These are phyloP conservation scores for Raphanus raphanistrum DNA, from an alignment of 345 rosid genomes.

Conservation along the genomic window DNA sequence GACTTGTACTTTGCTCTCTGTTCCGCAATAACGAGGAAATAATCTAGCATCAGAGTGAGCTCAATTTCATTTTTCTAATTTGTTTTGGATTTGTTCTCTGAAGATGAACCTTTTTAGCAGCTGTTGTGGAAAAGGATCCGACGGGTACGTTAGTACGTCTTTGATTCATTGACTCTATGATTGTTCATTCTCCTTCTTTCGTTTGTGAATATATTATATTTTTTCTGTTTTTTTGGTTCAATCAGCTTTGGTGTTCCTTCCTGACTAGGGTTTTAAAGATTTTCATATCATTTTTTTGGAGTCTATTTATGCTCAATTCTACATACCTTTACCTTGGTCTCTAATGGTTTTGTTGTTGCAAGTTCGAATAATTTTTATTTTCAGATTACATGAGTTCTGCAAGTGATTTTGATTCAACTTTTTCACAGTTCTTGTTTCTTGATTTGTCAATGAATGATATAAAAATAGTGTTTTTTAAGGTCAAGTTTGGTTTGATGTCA, in stretches of 20 bases:
- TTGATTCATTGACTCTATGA: slow-evolving; percentile 2
- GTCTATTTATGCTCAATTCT: not conserved
- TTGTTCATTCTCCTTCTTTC: slow-evolving; percentile 4
- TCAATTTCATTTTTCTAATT: not conserved
- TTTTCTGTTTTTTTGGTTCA: slow-evolving; percentile 7
- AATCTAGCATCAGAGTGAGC: slow-evolving; percentile 11
- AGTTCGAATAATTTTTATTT: not conserved
- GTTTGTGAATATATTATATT: not conserved
- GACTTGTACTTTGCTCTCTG: slow-evolving; percentile 5
- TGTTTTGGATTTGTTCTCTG: not conserved
- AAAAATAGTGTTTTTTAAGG: not conserved
- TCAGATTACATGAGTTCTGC: not conserved
- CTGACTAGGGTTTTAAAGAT: not conserved
- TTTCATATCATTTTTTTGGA: not conserved
- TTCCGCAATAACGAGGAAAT: not conserved
- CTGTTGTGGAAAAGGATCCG: slow-evolving; percentile 67
- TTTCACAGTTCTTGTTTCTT: not conserved
- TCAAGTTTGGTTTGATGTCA: not conserved
- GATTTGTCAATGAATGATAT: not conserved
- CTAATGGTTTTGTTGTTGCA: not conserved
- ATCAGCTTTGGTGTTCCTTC: not conserved
- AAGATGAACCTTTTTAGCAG: slow-evolving; percentile 66
- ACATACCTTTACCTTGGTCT: not conserved
- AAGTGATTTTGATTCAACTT: not conserved
- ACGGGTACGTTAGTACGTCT: slow-evolving; percentile 55